Conservation (phyloP, 805 yeast genomes). For the Blastobotrys chiropterorum region DNA sequence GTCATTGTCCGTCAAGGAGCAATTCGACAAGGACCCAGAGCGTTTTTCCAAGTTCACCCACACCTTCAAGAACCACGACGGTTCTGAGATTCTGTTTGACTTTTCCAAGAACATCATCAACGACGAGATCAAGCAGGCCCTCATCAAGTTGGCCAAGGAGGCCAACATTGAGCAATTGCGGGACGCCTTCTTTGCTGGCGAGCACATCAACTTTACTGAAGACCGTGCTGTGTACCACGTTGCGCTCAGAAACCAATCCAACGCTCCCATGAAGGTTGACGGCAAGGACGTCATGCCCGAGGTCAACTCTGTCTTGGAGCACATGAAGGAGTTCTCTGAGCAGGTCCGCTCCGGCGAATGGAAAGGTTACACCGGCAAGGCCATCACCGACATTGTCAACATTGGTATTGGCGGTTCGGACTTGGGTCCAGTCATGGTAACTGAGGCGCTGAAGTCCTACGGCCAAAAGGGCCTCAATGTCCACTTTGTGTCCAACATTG, state of each 20-base stretch:
- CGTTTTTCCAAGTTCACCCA: constrained; percentile 74
- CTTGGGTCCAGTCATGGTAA: constrained; percentile 98
- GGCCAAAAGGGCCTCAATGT: constrained; percentile 61
- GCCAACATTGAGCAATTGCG: constrained; percentile 82
- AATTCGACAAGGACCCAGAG: constrained; percentile 64
- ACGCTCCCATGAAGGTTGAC: constrained; percentile 81
- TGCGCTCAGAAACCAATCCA: constrained; percentile 90
- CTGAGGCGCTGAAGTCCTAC: constrained; percentile 94
- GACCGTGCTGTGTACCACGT: constrained; percentile 89
- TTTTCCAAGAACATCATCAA: constrained; percentile 91
- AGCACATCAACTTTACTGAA: constrained; percentile 92
- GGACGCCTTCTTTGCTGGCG: constrained; percentile 88
- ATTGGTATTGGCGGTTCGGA: constrained; percentile 99
- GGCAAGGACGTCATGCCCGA: constrained; percentile 86
- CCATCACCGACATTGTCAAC: constrained; percentile 89
- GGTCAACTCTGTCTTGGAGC: constrained; percentile 85
- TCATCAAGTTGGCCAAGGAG: constrained; percentile 80
- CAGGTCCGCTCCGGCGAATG: constrained; percentile 86
- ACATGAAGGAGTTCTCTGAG: constrained; percentile 94
- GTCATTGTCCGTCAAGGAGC: constrained; percentile 64
- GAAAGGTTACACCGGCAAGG: constrained; percentile 96
- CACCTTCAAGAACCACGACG: constrained; percentile 78
- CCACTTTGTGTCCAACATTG: constrained; percentile 96
- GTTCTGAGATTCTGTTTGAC: constrained; percentile 85
- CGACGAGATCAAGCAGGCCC: constrained; percentile 65